Evolutionary conservation across 345 rosid genomes (phyloP).

Genomic region (Geranium brycei): DNA sequence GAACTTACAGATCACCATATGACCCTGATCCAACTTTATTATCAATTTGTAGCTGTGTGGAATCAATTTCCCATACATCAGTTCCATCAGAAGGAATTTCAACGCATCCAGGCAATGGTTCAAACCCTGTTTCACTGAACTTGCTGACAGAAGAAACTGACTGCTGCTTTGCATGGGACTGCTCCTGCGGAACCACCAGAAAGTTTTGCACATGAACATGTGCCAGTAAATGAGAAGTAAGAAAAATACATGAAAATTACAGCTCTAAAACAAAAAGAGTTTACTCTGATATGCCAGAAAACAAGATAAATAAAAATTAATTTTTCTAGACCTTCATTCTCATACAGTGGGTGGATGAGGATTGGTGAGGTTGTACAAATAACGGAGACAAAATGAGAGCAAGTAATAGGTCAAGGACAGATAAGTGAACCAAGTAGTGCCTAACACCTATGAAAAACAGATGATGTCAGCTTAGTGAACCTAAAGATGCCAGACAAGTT

Average conservation of each 20-base stretch:
- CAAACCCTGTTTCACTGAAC: conserved; percentile 27
- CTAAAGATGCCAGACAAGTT: too few relatives aligned
- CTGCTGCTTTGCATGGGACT: conserved; percentile 29
- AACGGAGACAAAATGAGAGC: too few relatives aligned
- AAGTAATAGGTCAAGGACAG: too few relatives aligned
- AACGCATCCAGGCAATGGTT: conserved; percentile 43
- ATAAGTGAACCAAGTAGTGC: too few relatives aligned
- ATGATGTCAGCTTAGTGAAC: too few relatives aligned
- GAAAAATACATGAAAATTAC: not conserved
- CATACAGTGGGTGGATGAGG: too few relatives aligned
- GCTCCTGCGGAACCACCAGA: conserved; percentile 48
- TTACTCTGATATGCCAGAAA: not conserved
- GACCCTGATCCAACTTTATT: conserved; percentile 84
- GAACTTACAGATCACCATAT: conserved; percentile 74
- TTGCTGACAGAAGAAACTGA: conserved; percentile 25
- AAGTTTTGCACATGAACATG: not conserved
- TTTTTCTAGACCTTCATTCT: too few relatives aligned
- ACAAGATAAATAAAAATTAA: too few relatives aligned
- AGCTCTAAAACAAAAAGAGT: not conserved
- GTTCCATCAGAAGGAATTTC: conserved; percentile 85
- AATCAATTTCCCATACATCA: conserved; percentile 95
- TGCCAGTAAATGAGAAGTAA: not conserved
- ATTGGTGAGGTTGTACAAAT: too few relatives aligned
- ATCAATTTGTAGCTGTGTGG: conserved; percentile 54
- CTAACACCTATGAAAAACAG: too few relatives aligned